Evolutionary conservation across 495 filamentous ascomycete species (phyloP).

Genomic region (Amorphotheca resinae): DNA sequence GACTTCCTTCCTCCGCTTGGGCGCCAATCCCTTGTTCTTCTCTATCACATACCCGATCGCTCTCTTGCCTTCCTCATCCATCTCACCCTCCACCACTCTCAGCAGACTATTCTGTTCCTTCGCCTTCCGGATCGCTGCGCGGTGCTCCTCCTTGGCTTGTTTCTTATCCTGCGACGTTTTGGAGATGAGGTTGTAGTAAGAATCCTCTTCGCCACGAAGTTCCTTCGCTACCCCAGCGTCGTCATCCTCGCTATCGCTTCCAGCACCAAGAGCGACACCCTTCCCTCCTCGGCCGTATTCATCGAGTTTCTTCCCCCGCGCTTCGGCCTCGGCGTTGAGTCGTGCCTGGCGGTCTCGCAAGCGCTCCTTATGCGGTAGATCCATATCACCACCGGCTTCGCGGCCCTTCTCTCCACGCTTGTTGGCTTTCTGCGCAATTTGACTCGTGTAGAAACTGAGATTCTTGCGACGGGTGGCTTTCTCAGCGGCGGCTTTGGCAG

Average conservation of each 20-base stretch:
- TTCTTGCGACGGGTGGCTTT: constrained; percentile 79
- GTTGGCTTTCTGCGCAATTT: constrained; percentile 84
- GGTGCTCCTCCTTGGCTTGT: constrained; percentile 42
- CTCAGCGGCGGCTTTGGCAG: constrained; percentile 48
- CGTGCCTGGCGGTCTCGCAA: constrained; percentile 71
- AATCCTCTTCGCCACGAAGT: constrained; percentile 50
- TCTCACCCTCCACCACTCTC: constrained; percentile 47
- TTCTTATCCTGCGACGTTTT: constrained; percentile 56
- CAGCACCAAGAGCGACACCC: constrained; percentile 29
- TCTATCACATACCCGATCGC: constrained; percentile 83
- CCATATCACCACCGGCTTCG: constrained; percentile 78
- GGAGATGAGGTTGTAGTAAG: constrained; percentile 83
- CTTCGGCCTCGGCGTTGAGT: constrained; percentile 77
- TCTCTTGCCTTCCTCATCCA: constrained; percentile 68
- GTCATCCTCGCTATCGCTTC: constrained; percentile 50
- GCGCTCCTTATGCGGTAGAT: constrained; percentile 84
- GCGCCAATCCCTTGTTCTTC: constrained; percentile 93
- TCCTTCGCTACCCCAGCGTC: constrained; percentile 28
- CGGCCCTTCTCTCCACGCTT: constrained; percentile 70
- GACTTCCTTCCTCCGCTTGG: constrained; percentile 80
- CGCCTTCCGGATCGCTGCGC: constrained; percentile 32
- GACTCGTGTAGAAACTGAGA: constrained; percentile 91
- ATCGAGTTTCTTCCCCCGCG: constrained; percentile 52
- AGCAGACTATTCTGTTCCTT: constrained; percentile 31
- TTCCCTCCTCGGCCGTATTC: constrained; percentile 41